Percentiles rank a stretch among this genome's conserved stretches.
phyloP scores from a whole-genome alignment of 768 basidiomycete species.

The Coprinopsis strossmayeri region DNA sequence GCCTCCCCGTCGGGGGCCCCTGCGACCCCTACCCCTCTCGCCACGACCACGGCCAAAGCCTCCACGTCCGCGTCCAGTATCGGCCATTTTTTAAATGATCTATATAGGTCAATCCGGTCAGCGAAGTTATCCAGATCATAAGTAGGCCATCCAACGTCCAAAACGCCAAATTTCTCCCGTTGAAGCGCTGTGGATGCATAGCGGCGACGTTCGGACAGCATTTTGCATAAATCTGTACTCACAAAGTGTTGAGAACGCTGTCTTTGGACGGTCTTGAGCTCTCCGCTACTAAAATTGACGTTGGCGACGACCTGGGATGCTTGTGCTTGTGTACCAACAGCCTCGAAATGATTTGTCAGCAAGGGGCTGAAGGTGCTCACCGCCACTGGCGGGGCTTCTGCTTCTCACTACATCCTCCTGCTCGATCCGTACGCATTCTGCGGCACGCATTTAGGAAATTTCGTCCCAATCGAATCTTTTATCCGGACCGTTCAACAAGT shows the following conservation, averaged over 20 bases:
- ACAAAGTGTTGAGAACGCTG: constrained; percentile 33
- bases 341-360: constrained; percentile 24
- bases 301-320: too few species aligned
- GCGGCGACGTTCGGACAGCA: constrained; percentile 5
- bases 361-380: background rate
- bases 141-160: constrained; percentile 51
- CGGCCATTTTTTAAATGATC: constrained; percentile 59
- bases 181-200: background rate
- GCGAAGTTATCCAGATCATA: constrained; percentile 33
- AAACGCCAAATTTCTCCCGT: constrained; percentile 9
- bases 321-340: too few species aligned
- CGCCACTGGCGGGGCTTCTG: constrained; percentile 14
- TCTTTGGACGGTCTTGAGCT: constrained; percentile 30
- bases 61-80: constrained; percentile 65
- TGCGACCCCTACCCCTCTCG: constrained; percentile 82
- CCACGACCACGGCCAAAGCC: constrained; percentile 87
- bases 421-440: constrained; percentile 11
- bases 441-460: constrained; percentile 4
- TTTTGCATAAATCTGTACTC: constrained; percentile 20
- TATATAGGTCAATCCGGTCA: constrained; percentile 17
- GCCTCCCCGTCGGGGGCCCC: constrained; percentile 89
- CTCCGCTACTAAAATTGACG: too few species aligned
- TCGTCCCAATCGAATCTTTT: constrained; percentile 26
- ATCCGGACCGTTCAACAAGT: constrained; percentile 41
- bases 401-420: constrained; percentile 11